Percentiles rank a stretch among this genome's conserved stretches.
Conservation (phyloP, 108 stramenopile species). For the Skeletonema costatum region DNA sequence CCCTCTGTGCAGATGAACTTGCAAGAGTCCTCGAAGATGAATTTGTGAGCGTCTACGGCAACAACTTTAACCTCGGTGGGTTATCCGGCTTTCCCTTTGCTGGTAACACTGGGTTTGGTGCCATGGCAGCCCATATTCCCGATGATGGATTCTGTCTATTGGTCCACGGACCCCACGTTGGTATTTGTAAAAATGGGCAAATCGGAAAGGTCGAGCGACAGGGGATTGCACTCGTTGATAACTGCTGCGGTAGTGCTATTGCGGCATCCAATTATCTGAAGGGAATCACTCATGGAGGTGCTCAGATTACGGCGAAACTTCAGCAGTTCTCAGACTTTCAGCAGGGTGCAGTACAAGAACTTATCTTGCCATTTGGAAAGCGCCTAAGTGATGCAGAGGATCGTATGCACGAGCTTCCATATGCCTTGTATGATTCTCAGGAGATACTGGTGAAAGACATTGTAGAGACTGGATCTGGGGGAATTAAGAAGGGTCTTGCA, state of each 20-base stretch:
- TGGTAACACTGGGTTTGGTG: constrained; percentile 68
- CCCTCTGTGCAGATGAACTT: constrained; percentile 59
- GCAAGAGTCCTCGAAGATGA: constrained; percentile 47
- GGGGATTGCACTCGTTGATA: constrained; percentile 45
- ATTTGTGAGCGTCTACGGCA: constrained; percentile 42
- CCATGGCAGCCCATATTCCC: constrained; percentile 73
- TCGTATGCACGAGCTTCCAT: constrained; percentile 31
- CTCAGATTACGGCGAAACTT: constrained; percentile 19
- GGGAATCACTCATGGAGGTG: constrained; percentile 43
- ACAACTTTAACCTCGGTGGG: constrained; percentile 70
- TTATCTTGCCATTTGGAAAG: constrained; percentile 54
- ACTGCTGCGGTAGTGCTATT: constrained; percentile 63
- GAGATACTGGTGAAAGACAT: constrained; percentile 29
- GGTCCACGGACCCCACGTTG: constrained; percentile 73
- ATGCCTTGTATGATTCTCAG: constrained; percentile 32
- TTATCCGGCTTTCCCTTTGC: constrained; percentile 74
- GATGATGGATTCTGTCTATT: constrained; percentile 63
- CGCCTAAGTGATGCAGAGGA: constrained; percentile 49
- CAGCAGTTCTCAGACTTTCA: constrained; percentile 60
- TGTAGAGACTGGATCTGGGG: constrained; percentile 14
- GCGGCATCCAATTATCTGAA: constrained; percentile 51
- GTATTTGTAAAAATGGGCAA: constrained; percentile 50
- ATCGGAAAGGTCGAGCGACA: constrained; percentile 65
- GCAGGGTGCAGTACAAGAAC: constrained; percentile 50
- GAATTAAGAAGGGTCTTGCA: constrained; percentile 39